Evolutionary conservation across 495 filamentous ascomycete genomes (phyloP).

Genomic region (Penicillium waksmanii): DNA sequence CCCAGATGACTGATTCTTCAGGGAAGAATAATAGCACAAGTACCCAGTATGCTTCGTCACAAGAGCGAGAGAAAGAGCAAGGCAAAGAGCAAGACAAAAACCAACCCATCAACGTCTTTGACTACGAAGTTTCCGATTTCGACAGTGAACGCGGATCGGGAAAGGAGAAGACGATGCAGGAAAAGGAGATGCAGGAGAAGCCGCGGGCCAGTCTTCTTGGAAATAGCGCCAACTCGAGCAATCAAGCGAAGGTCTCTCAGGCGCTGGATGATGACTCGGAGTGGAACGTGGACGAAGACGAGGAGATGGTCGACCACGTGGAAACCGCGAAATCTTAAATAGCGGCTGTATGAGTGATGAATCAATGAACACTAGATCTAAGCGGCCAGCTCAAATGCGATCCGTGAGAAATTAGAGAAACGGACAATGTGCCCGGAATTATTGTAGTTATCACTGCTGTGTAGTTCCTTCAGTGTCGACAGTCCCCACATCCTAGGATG

Average conservation of each 20-base stretch:
- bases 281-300: constrained; percentile 22
- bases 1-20: constrained; percentile 3
- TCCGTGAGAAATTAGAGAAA: background rate
- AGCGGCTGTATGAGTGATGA: constrained; percentile 24
- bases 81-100: background rate
- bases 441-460: background rate
- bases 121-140: constrained; percentile 45
- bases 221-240: constrained; percentile 10
- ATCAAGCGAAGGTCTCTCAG: background rate
- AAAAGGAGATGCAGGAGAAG: constrained; percentile 47
- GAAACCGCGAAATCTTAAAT: constrained; percentile 17
- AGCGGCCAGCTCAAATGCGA: background rate
- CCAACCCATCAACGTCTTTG: constrained; percentile 43
- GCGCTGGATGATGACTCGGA: constrained; percentile 13
- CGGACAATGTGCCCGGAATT: constrained; percentile 3
- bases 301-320: constrained; percentile 21
- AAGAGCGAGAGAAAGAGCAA: constrained; percentile 1
- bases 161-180: constrained; percentile 49
- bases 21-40: constrained; percentile 2
- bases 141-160: constrained; percentile 29
- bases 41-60: background rate
- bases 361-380: constrained; percentile 16
- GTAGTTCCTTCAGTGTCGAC: too few species aligned
- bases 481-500: too few species aligned
- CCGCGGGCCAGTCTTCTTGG: constrained; percentile 29